These are phyloP conservation scores for Ustilago tritici DNA, from an alignment of 1,284 basidiomycete species.

Conservation along the genomic window DNA sequence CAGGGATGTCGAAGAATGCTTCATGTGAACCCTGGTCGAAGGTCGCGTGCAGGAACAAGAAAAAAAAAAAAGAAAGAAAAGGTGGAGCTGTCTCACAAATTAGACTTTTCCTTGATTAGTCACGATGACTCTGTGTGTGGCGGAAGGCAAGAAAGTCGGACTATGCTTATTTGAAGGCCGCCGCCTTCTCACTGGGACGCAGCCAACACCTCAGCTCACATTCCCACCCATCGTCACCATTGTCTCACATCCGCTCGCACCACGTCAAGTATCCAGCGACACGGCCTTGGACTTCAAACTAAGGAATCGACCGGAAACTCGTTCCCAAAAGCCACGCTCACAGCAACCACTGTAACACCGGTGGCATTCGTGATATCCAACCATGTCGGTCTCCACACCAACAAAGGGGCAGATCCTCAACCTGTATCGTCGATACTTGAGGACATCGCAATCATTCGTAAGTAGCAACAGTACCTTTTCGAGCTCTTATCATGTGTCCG, in stretches of 20 bases:
- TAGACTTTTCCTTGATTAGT: conserved; percentile 23
- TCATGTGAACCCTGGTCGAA: not conserved
- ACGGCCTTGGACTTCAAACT: too few relatives aligned
- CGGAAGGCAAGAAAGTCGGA: conserved; percentile 6
- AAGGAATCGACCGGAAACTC: too few relatives aligned
- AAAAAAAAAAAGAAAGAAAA: not conserved
- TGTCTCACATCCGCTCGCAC: too few relatives aligned
- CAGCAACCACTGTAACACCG: not conserved
- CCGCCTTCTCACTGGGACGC: conserved; percentile 18
- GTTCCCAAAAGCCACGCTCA: too few relatives aligned
- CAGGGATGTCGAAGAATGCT: not conserved
- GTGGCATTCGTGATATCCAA: not conserved
- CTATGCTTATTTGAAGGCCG: conserved; percentile 28
- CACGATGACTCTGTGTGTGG: conserved; percentile 36
- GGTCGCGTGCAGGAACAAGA: not conserved
- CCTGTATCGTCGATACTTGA: conserved; percentile 65
- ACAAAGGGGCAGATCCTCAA: conserved; percentile 58
- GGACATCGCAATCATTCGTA: conserved; percentile 67
- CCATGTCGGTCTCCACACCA: conserved; percentile 47
- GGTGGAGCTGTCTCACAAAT: conserved; percentile 26
- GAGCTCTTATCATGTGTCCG: not conserved
- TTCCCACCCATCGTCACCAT: not conserved
- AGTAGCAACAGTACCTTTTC: conserved; percentile 21
- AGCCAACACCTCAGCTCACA: not conserved
- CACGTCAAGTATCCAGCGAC: too few relatives aligned